Evolutionary conservation across 108 stramenopile species (phyloP).

Genomic region (Pelagomonas calceolata): DNA sequence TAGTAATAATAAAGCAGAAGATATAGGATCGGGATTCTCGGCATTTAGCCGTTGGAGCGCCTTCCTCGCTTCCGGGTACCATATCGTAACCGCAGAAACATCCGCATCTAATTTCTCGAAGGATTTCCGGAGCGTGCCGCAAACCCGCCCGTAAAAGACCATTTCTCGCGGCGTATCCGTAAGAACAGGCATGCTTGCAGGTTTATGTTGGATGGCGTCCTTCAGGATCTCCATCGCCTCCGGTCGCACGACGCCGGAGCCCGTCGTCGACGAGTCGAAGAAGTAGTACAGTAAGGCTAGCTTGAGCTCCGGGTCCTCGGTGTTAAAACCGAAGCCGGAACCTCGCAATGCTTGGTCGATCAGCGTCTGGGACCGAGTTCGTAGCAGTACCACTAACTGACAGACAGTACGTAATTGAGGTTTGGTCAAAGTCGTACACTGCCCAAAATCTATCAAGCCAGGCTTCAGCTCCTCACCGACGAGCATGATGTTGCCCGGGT

Average conservation of each 20-base stretch:
- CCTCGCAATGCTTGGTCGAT: neutral
- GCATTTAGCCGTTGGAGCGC: neutral
- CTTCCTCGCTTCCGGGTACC: neutral
- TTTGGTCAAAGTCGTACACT: neutral
- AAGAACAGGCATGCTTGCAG: neutral
- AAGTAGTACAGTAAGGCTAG: neutral
- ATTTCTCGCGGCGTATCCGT: neutral
- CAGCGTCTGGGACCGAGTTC: neutral
- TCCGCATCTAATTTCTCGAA: neutral
- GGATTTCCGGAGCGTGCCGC: neutral
- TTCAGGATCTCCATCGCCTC: neutral
- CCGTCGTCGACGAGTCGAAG: neutral
- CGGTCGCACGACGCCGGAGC: neutral
- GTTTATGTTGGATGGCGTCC: neutral
- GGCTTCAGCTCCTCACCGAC: neutral
- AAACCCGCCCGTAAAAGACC: neutral
- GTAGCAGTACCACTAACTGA: neutral
- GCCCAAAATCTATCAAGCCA: neutral
- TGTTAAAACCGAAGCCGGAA: neutral
- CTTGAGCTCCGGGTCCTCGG: neutral
- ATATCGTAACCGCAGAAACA: neutral
- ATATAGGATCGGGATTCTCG: neutral
- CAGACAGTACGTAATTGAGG: neutral
- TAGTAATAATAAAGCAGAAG: neutral
- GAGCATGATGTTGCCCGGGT: conserved; percentile 1